Conservation (phyloP, 2,329 filamentous ascomycete species). For the Epicoccum nigrum region DNA sequence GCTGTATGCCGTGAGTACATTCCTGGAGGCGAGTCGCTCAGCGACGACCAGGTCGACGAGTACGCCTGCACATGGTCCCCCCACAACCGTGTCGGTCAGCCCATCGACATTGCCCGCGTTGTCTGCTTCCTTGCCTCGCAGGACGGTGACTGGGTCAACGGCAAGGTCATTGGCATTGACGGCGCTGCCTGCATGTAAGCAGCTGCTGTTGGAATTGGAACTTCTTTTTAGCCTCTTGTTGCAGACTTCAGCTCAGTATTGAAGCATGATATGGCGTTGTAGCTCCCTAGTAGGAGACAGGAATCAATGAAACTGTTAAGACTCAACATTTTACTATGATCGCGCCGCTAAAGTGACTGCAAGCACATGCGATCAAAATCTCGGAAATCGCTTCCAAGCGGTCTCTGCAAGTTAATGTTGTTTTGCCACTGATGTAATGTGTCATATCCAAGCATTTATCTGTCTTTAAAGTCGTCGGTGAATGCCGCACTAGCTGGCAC, state of each 20-base stretch:
- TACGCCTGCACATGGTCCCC: constrained; percentile 70
- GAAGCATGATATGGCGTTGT: constrained; percentile 27
- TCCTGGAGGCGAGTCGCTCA: constrained; percentile 61
- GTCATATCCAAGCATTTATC: too few species aligned
- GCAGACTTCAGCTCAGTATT: constrained; percentile 14
- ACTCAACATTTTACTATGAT: neutral
- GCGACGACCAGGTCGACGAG: constrained; percentile 65
- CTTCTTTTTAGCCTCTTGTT: constrained; percentile 20
- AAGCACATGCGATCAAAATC: neutral
- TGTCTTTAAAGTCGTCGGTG: too few species aligned
- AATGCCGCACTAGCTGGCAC: neutral
- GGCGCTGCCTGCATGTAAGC: constrained; percentile 52
- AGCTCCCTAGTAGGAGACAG: constrained; percentile 18
- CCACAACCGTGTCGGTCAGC: constrained; percentile 68
- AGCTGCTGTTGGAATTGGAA: neutral
- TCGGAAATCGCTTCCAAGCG: too few species aligned
- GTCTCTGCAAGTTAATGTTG: too few species aligned
- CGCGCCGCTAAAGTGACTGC: neutral
- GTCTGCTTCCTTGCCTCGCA: constrained; percentile 66
- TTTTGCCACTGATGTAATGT: too few species aligned
- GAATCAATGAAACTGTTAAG: constrained; percentile 11
- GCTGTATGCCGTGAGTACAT: constrained; percentile 69
- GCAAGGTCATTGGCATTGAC: constrained; percentile 59
- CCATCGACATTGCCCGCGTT: constrained; percentile 70
- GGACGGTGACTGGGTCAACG: constrained; percentile 63